Conservation (phyloP, 352 stramenopile genomes). For the Pythium phragmiticola region DNA sequence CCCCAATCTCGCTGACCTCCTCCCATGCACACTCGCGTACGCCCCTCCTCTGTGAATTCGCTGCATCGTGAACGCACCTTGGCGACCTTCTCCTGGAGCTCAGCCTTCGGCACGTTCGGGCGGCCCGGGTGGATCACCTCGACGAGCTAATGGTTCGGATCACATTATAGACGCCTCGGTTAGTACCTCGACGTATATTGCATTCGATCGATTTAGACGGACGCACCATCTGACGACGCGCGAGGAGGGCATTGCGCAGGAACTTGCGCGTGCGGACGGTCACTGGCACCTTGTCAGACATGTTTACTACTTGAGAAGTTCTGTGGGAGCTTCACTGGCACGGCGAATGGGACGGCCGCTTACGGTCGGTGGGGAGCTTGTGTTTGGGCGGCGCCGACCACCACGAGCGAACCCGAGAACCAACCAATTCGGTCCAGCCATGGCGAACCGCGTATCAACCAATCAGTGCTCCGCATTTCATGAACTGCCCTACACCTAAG, state of each 20-base stretch:
- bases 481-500: constrained; percentile 20
- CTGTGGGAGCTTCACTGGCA: constrained; percentile 61
- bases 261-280: constrained; percentile 99
- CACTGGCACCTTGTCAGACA: constrained; percentile 93
- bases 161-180: neutral
- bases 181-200: neutral
- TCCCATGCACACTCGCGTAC: neutral
- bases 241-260: constrained; percentile 97
- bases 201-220: neutral
- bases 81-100: constrained; percentile 97
- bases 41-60: neutral
- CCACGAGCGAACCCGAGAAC: constrained; percentile 41
- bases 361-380: constrained; percentile 1
- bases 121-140: constrained; percentile 98
- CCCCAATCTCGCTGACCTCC: neutral
- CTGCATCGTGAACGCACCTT: constrained; percentile 74
- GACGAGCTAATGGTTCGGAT: constrained; percentile 73
- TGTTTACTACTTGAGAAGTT: constrained; percentile 80
- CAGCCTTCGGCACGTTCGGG: constrained; percentile 96
- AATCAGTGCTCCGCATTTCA: constrained; percentile 30
- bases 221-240: constrained; percentile 96
- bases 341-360: constrained; percentile 25
- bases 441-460: constrained; percentile 31
- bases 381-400: constrained; percentile 24
- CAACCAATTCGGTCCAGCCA: constrained; percentile 66